phyloP scores from a whole-genome alignment of 495 filamentous ascomycete species.

The Penicillium dipodomyicola region DNA sequence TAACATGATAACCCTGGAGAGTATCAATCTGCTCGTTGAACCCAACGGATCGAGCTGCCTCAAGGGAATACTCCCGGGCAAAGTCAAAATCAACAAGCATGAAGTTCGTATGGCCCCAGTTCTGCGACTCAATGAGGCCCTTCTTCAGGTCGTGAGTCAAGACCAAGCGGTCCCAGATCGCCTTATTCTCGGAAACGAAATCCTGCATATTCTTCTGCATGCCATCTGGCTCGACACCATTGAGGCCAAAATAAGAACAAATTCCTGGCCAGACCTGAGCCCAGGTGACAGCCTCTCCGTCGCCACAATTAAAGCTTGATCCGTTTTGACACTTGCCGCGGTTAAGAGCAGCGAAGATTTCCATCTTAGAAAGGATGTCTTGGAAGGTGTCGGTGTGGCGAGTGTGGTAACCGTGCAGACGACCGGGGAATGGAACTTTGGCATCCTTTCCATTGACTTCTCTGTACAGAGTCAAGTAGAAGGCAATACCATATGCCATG shows the following conservation, averaged over 20 bases:
- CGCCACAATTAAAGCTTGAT: slow-evolving; percentile 35
- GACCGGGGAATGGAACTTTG: slow-evolving; percentile 36
- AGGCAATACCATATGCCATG: slow-evolving; percentile 37
- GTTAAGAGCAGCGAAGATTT: slow-evolving; percentile 36
- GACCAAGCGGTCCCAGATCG: slow-evolving; percentile 1
- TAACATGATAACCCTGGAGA: slow-evolving; percentile 12
- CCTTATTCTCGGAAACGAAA: slow-evolving; percentile 4
- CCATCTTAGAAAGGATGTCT: slow-evolving; percentile 35
- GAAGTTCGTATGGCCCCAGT: slow-evolving; percentile 13
- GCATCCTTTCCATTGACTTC: slow-evolving; percentile 23
- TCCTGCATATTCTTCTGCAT: background rate
- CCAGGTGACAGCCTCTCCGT: slow-evolving; percentile 34
- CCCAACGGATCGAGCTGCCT: slow-evolving; percentile 14
- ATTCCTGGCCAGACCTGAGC: slow-evolving; percentile 34
- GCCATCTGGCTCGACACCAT: slow-evolving; percentile 21
- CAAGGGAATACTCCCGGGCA: slow-evolving; percentile 10
- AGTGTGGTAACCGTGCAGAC: slow-evolving; percentile 17
- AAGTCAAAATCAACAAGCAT: slow-evolving; percentile 16
- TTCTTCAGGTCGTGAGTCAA: slow-evolving; percentile 15
- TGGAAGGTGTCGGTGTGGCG: slow-evolving; percentile 37
- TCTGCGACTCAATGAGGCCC: slow-evolving; percentile 16
- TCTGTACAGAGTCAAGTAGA: slow-evolving; percentile 36
- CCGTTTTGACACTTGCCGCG: slow-evolving; percentile 17
- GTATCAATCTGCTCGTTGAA: slow-evolving; percentile 17
- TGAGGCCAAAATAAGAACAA: slow-evolving; percentile 38